Percentiles rank a stretch among this genome's conserved stretches.
Evolutionary conservation across 2,329 filamentous ascomycete genomes (phyloP).

Genomic region (Keithomyces neogunnii): DNA sequence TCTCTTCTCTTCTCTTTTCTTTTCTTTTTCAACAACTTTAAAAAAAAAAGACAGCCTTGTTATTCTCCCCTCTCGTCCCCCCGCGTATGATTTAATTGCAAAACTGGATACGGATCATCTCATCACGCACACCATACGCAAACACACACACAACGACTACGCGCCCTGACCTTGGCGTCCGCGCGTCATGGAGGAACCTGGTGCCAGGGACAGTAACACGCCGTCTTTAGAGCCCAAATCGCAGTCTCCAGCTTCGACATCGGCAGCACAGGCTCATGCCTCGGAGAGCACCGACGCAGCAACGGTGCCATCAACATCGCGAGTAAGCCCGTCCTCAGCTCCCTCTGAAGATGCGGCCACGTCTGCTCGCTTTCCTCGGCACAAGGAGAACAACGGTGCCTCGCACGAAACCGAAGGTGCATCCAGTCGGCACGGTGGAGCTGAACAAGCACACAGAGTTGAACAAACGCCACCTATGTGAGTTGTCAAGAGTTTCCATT

Average conservation of each 20-base stretch:
- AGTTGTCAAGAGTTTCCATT: constrained; percentile 4
- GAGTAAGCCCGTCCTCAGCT: background rate
- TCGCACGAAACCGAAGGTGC: background rate
- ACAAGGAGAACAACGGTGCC: constrained; percentile 1
- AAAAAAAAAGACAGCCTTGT: no score
- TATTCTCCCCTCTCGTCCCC: background rate
- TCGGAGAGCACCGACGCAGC: constrained; percentile 1
- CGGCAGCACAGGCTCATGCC: background rate
- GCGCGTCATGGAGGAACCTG: constrained; percentile 7
- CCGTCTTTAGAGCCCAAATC: constrained; percentile 1
- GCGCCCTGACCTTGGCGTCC: background rate
- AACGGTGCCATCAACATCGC: background rate
- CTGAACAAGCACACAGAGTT: background rate
- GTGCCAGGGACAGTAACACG: constrained; percentile 2
- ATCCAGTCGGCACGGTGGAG: background rate
- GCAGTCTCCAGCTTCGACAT: constrained; percentile 3
- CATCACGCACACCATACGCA: background rate
- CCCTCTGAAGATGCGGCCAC: constrained; percentile 2
- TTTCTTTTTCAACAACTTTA: background rate
- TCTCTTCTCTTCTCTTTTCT: background rate
- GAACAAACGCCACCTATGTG: constrained; percentile 3
- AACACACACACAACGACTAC: background rate
- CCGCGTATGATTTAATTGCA: background rate
- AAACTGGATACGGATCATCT: no score
- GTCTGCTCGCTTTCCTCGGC: background rate